Evolutionary conservation across 179 eudicot genomes (phyloP).

Genomic region (Silene vulgaris): DNA sequence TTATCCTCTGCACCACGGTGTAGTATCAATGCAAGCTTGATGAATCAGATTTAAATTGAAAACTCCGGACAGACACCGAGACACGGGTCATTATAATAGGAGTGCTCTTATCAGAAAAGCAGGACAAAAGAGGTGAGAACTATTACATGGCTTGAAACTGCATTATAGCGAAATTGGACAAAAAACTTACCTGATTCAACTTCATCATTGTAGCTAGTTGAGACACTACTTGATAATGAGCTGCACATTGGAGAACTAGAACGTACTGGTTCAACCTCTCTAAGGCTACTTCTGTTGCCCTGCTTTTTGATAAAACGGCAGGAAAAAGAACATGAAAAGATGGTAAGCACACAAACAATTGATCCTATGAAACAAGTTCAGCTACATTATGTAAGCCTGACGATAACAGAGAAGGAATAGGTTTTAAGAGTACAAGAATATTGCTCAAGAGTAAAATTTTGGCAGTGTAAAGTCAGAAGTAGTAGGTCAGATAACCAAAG

Average conservation of each 20-base stretch:
- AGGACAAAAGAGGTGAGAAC: background rate
- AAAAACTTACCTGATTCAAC: slow-evolving; percentile 36
- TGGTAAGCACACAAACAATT: slow-evolving; percentile 2
- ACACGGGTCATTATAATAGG: background rate
- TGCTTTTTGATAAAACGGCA: slow-evolving; percentile 19
- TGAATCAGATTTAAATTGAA: background rate
- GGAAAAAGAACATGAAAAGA: slow-evolving; percentile 2
- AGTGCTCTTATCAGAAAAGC: background rate
- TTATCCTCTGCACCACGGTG: slow-evolving; percentile 36
- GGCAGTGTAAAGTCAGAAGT: background rate
- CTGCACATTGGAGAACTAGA: slow-evolving; percentile 35
- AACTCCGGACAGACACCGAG: background rate
- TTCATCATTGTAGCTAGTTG: slow-evolving; percentile 40
- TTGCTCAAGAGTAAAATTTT: slow-evolving; percentile 1
- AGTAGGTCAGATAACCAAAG: background rate
- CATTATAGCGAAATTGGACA: background rate
- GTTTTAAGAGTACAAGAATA: background rate
- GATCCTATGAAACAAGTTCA: slow-evolving; percentile 1
- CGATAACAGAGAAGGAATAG: background rate
- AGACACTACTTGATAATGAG: slow-evolving; percentile 39
- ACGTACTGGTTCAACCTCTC: slow-evolving; percentile 32
- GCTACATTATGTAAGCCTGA: background rate
- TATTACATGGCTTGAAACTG: background rate
- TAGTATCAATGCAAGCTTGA: slow-evolving; percentile 13
- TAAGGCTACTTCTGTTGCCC: slow-evolving; percentile 37